These are phyloP conservation scores for carrot (Daucus carota) DNA, from an alignment of 129 eudicot genomes.

Conservation along the genomic window DNA sequence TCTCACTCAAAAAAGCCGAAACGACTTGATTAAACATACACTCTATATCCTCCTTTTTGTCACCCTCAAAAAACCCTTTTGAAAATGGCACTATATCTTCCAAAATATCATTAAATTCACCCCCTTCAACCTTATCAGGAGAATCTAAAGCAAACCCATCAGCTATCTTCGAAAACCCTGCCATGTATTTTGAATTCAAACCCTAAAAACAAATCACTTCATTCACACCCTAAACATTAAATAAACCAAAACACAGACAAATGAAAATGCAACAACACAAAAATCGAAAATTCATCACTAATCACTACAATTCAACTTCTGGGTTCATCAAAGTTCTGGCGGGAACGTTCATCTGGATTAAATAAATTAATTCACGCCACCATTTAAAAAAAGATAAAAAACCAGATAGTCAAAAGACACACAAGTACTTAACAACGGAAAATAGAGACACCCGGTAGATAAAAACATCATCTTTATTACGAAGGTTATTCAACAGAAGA, in stretches of 20 bases:
- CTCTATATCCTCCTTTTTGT: constrained; percentile 14
- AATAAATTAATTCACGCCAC: neutral
- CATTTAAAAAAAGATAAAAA: neutral
- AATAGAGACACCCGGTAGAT: too few species aligned
- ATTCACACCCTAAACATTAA: neutral
- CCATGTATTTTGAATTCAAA: constrained; percentile 48
- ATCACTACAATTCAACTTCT: neutral
- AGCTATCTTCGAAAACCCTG: constrained; percentile 50
- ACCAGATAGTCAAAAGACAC: neutral
- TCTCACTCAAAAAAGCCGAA: constrained; percentile 25
- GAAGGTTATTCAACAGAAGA: neutral
- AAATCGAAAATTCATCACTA: neutral
- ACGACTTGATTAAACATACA: constrained; percentile 31
- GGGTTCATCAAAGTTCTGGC: neutral
- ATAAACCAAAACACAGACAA: constrained; percentile 2
- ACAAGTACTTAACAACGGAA: neutral
- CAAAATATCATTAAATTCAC: constrained; percentile 2
- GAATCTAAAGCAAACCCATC: constrained; percentile 46
- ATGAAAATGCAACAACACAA: neutral
- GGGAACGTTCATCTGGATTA: neutral
- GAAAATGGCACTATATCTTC: constrained; percentile 14
- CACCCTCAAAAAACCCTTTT: neutral
- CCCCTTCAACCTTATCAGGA: constrained; percentile 20
- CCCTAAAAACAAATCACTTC: constrained; percentile 40
- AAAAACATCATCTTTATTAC: neutral